Evolutionary conservation across 2,329 filamentous ascomycete genomes (phyloP).

Genomic region (Penicillium sp.): DNA sequence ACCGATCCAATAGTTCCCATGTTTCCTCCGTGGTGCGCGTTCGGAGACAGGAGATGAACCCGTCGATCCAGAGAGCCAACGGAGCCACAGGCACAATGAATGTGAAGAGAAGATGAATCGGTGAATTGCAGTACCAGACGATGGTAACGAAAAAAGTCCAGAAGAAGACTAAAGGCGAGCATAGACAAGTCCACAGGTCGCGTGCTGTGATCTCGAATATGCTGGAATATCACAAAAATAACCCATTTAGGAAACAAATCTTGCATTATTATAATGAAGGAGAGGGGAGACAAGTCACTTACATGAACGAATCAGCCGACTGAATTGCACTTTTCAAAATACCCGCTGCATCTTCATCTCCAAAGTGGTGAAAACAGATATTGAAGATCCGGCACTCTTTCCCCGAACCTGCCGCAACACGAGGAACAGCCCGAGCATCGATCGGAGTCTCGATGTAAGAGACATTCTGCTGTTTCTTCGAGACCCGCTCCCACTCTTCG

Average conservation of each 20-base stretch:
- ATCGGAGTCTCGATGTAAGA: constrained; percentile 59
- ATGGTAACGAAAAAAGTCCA: constrained; percentile 28
- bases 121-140: constrained; percentile 45
- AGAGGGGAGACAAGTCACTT: constrained; percentile 1
- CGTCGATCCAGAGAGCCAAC: constrained; percentile 65
- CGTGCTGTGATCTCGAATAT: constrained; percentile 18
- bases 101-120: constrained; percentile 59
- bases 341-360: constrained; percentile 57
- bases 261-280: too few species aligned
- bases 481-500: constrained; percentile 55
- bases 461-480: constrained; percentile 53
- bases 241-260: too few species aligned
- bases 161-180: constrained; percentile 30
- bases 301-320: constrained; percentile 27
- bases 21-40: constrained; percentile 66
- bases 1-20: constrained; percentile 51
- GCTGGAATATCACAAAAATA: background rate
- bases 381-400: constrained; percentile 67
- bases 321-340: constrained; percentile 55
- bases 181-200: constrained; percentile 17
- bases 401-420: constrained; percentile 46
- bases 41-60: constrained; percentile 62
- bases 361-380: constrained; percentile 73
- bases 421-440: constrained; percentile 50
- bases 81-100: constrained; percentile 65